Evolutionary conservation across 768 basidiomycete genomes (phyloP).

Genomic region (Psilocybe tampanensis): DNA sequence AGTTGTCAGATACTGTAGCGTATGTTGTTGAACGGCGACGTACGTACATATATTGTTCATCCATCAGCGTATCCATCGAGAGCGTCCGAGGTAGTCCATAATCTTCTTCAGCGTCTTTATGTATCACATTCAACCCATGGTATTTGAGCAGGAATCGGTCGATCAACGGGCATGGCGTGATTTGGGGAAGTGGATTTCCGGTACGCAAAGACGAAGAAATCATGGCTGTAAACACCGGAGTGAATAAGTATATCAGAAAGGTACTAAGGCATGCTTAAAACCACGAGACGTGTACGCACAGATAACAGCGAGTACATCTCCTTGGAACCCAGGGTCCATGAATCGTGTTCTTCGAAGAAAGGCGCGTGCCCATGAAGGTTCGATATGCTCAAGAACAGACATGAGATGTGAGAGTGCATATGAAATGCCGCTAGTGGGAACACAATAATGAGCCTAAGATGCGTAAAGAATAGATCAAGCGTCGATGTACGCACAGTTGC

Average conservation of each 20-base stretch:
- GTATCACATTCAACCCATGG: slow-evolving; percentile 68
- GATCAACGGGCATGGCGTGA: slow-evolving; percentile 75
- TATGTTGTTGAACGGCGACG: no score
- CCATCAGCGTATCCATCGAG: slow-evolving; percentile 71
- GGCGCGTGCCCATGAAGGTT: slow-evolving; percentile 77
- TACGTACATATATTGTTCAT: slow-evolving; percentile 81
- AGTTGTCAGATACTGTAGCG: no score
- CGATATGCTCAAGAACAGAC: slow-evolving; percentile 72
- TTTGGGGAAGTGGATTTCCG: slow-evolving; percentile 78
- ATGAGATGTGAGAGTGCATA: slow-evolving; percentile 73
- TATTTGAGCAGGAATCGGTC: slow-evolving; percentile 49
- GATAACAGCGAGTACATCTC: slow-evolving; percentile 82
- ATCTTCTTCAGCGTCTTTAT: slow-evolving; percentile 72
- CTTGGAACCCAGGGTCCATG: slow-evolving; percentile 79
- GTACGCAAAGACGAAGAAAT: slow-evolving; percentile 76
- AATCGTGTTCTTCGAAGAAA: slow-evolving; percentile 76
- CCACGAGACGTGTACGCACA: slow-evolving; percentile 42
- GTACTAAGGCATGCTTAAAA: no score
- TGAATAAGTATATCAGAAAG: neutral
- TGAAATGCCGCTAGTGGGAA: slow-evolving; percentile 59
- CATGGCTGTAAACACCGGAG: slow-evolving; percentile 55
- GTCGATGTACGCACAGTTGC: slow-evolving; percentile 54
- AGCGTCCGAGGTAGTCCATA: slow-evolving; percentile 72
- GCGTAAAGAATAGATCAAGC: neutral
- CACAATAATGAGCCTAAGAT: neutral